Evolutionary conservation across 2,329 filamentous ascomycete genomes (phyloP).

Genomic region (Camillea tinctor): DNA sequence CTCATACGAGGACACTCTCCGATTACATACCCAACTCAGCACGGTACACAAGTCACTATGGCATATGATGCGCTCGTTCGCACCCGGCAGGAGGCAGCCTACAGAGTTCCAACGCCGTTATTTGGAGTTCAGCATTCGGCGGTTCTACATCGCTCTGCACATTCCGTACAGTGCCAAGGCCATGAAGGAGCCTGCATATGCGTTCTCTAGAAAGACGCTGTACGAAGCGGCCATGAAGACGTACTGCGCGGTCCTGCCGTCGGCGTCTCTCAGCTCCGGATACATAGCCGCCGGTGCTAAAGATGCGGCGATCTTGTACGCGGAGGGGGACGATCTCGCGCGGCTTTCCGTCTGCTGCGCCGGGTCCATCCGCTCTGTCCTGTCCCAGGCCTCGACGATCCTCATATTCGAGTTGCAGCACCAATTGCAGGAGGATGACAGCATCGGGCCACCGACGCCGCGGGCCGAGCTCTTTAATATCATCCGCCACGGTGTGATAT

Average conservation of each 20-base stretch:
- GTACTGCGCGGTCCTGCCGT: constrained; percentile 40
- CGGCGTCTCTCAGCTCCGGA: constrained; percentile 16
- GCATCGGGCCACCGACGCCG: constrained; percentile 33
- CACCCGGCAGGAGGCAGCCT: constrained; percentile 9
- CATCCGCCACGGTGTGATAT: constrained; percentile 41
- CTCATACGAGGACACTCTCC: constrained; percentile 45
- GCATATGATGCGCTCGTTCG: constrained; percentile 31
- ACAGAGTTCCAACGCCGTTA: constrained; percentile 43
- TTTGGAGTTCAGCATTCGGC: constrained; percentile 51
- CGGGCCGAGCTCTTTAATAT: constrained; percentile 43
- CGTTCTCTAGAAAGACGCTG: constrained; percentile 49
- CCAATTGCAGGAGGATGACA: constrained; percentile 41
- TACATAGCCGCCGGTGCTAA: constrained; percentile 1
- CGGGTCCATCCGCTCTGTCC: constrained; percentile 40
- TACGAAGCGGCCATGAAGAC: constrained; percentile 48
- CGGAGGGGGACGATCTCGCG: constrained; percentile 33
- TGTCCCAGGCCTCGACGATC: constrained; percentile 36
- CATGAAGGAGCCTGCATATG: constrained; percentile 43
- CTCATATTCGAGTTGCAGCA: constrained; percentile 41
- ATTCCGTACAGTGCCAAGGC: constrained; percentile 47
- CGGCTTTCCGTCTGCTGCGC: constrained; percentile 39
- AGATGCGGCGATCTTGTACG: constrained; percentile 2
- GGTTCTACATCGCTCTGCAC: constrained; percentile 57
- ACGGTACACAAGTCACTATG: constrained; percentile 41
- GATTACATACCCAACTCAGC: constrained; percentile 42